Evolutionary conservation across 306 rosid genomes (phyloP), one percentile per base, ranked within the genome.

Genomic region (Medicago lupulina): DNA sequence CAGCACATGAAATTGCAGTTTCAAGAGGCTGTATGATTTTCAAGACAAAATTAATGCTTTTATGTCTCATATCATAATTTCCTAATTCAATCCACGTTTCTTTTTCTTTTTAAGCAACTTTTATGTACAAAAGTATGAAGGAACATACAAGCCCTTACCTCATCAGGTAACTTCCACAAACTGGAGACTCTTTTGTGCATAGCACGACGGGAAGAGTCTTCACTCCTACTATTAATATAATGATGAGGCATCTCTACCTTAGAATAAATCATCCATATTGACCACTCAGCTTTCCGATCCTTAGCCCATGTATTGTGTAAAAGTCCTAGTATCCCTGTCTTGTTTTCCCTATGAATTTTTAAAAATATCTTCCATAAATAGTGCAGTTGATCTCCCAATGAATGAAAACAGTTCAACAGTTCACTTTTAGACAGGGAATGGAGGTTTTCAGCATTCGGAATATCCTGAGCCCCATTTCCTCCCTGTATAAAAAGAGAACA

Each of bases 241-340:
- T 92, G 90, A 83, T 92, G 95, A 67, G 98, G 98, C 98, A 94
- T 92, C 85, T 94, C 98, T 77, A 86, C 95, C 83, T 87, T 92
- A 40, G 98, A 87, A 81, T 92, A 83, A 40, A 94, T 87, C 97
- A 92, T 92, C 98, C 98, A 94, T 85, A 92, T 94, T 63, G 98
- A 92, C 97, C 97, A 94, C 51, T 94, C 98, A 58, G 92, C 85
- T 85, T 86, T 87, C 67, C 98, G 86, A 69, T 94, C 94, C 87
- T 71, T 89, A 49, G 88, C 80, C 97, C 97, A 94, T 11, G 76
- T 75, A 73, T 91, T 91, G 58, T 73, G 81, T 84, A 94, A 80
- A 85, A 78, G 78, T 63, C 87, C 89, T 67, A 94, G 41, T 78
- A 94, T 85, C 86, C 80, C 87, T 73, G 83, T 83, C 76, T 82